phyloP scores from a whole-genome alignment of 1,139 yeast genomes.

The Geotrichum macrosporum region DNA sequence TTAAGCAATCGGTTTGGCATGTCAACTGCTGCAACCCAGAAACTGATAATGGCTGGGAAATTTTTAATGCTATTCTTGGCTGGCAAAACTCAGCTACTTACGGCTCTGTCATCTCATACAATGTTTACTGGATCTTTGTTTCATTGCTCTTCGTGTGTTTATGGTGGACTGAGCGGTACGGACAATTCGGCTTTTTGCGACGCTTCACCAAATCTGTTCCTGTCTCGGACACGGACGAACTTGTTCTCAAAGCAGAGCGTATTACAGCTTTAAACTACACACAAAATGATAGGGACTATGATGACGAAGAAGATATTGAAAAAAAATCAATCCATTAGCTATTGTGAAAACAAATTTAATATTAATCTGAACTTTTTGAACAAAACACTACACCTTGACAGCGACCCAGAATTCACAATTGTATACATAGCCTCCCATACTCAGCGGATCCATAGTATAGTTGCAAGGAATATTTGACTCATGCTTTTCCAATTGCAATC shows the following conservation, averaged over 20 bases:
- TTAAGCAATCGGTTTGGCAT: slow-evolving; percentile 76
- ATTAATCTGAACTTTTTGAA: too few relatives aligned
- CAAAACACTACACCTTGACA: slow-evolving; percentile 21
- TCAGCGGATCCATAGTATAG: slow-evolving; percentile 53
- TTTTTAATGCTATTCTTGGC: slow-evolving; percentile 79
- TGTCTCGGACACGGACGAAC: slow-evolving; percentile 30
- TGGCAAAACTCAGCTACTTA: slow-evolving; percentile 93
- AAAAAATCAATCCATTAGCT: background rate
- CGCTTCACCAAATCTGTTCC: slow-evolving; percentile 26
- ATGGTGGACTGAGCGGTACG: slow-evolving; percentile 10
- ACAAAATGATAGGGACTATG: background rate
- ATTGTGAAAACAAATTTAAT: background rate
- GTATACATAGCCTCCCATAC: slow-evolving; percentile 58
- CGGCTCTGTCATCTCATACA: slow-evolving; percentile 80
- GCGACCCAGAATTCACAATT: slow-evolving; percentile 74
- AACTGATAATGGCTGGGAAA: slow-evolving; percentile 87
- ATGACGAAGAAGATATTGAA: background rate
- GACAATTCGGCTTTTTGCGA: slow-evolving; percentile 28
- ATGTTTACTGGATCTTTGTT: slow-evolving; percentile 71
- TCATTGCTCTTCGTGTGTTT: slow-evolving; percentile 35
- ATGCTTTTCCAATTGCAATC: slow-evolving; percentile 50
- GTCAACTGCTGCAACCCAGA: slow-evolving; percentile 93
- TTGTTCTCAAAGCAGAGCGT: slow-evolving; percentile 33
- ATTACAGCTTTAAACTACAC: slow-evolving; percentile 22
- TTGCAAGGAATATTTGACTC: slow-evolving; percentile 47